These are phyloP conservation scores for Cordyceps militaris DNA, from an alignment of 2,329 filamentous ascomycete genomes.

Conservation along the genomic window DNA sequence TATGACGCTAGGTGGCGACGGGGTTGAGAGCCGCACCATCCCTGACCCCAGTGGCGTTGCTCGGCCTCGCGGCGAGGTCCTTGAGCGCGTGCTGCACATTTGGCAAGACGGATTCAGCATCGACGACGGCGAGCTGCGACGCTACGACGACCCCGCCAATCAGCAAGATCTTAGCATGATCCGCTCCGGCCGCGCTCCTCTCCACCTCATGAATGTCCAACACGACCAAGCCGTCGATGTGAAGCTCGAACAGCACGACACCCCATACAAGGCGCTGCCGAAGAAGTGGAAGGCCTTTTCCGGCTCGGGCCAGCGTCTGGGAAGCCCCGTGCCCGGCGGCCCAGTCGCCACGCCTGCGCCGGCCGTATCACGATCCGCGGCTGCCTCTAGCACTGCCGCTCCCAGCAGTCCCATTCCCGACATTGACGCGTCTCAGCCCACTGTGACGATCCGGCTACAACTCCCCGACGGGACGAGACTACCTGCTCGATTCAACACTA, in stretches of 20 bases:
- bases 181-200: slow-evolving; percentile 65
- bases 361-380: slow-evolving; percentile 26
- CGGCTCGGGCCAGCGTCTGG: slow-evolving; percentile 65
- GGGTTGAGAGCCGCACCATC: slow-evolving; percentile 60
- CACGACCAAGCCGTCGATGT: slow-evolving; percentile 72
- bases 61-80: slow-evolving; percentile 34
- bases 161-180: slow-evolving; percentile 68
- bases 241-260: slow-evolving; percentile 69
- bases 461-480: slow-evolving; percentile 71
- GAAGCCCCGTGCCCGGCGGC: slow-evolving; percentile 66
- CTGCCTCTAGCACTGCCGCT: background rate
- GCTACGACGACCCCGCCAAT: slow-evolving; percentile 74
- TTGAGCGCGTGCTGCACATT: slow-evolving; percentile 66
- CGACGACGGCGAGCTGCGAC: slow-evolving; percentile 69
- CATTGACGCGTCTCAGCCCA: slow-evolving; percentile 61
- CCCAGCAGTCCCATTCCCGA: slow-evolving; percentile 24
- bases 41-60: slow-evolving; percentile 46
- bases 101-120: slow-evolving; percentile 84
- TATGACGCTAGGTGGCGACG: slow-evolving; percentile 72
- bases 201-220: slow-evolving; percentile 71
- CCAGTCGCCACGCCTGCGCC: slow-evolving; percentile 24
- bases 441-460: slow-evolving; percentile 65
- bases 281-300: slow-evolving; percentile 70
- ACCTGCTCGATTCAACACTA: slow-evolving; percentile 75
- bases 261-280: slow-evolving; percentile 61